Conservation (phyloP, 352 stramenopile genomes). For the Thalassiosira pacifica region DNA sequence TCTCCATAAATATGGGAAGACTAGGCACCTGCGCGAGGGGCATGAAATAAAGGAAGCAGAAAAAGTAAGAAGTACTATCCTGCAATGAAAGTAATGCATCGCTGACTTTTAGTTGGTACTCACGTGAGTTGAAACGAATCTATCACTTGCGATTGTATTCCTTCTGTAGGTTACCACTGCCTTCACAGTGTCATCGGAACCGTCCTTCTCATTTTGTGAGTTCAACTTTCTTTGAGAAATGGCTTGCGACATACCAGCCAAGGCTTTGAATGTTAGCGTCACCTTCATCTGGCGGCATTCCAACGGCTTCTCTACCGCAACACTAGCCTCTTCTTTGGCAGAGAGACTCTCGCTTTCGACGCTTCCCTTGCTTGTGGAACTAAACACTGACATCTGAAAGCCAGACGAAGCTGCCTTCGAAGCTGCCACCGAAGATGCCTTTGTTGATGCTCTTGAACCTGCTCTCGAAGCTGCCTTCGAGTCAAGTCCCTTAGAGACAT, state of each 20-base stretch:
- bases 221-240: not conserved
- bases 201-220: not conserved
- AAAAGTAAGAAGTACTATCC: not conserved
- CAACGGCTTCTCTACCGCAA: not conserved
- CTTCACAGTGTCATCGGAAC: not conserved
- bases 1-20: constrained; percentile 2
- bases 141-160: constrained; percentile 20
- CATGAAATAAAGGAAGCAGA: not conserved
- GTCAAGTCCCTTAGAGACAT: too few species aligned
- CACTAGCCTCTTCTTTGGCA: not conserved
- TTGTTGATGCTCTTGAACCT: not conserved
- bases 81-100: not conserved
- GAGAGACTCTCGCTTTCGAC: not conserved
- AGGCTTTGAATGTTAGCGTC: constrained; percentile 1
- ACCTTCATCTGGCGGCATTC: not conserved
- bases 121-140: constrained; percentile 19
- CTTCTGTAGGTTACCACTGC: constrained; percentile 7
- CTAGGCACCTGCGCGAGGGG: not conserved
- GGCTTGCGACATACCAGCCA: not conserved
- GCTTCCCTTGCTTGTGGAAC: not conserved
- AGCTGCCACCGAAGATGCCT: not conserved
- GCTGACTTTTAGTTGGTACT: not conserved
- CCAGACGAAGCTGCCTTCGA: not conserved
- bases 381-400: not conserved
- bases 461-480: not conserved